Base-by-base conservation (phyloP, 805 yeast species). In the Candida pseudoglaebosa region DNA sequence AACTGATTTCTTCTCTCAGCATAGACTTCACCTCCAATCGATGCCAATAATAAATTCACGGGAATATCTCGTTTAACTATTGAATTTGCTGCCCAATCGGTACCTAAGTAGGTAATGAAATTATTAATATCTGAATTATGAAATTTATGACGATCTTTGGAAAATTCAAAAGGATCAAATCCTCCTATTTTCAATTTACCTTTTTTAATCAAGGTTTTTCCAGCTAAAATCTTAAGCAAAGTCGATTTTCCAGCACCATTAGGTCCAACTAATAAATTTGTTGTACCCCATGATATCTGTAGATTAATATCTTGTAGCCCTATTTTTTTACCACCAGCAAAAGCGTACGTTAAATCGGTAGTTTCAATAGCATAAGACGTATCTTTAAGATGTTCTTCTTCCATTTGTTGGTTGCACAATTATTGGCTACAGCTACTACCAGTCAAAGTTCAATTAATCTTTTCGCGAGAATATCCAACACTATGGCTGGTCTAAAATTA, bases 201-300 rank as follows among this genome's bases (percentile, higher is more conserved):
- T 12, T 75, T 67, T 40, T 80, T 77, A 44, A 95, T 82, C 42
- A 93, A 71, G 5, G 93, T 88, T 53, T 91, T 91, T 3, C 99
- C 99, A 0, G 97, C 95, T 14, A 93, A 66, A 13, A 93, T 75
- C 56, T 80, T 78, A 46, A 93, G 69, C 31, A 93, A 59, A 0
- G 99, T 93, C 1, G 96, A 86, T 59, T 93, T 93, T 4, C 99
- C 98, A 1, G 99, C 98, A 14, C 99, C 99, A 52, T 90, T 90
- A 9, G 98, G 95, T 0, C 99, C 99, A 17, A 93, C 73, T 5
- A 93, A 60, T 24, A 93, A 66, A 8, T 90, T 78, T 43, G 96
- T 73, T 1, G 91, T 76, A 5, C 84, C 80, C 73, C 84, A 77
- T 1, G 82, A 79, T 15, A 93, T 71, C 9, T 65, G 48, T 29